phyloP scores from a whole-genome alignment of 768 basidiomycete genomes.

The Lentinus tigrinus region DNA sequence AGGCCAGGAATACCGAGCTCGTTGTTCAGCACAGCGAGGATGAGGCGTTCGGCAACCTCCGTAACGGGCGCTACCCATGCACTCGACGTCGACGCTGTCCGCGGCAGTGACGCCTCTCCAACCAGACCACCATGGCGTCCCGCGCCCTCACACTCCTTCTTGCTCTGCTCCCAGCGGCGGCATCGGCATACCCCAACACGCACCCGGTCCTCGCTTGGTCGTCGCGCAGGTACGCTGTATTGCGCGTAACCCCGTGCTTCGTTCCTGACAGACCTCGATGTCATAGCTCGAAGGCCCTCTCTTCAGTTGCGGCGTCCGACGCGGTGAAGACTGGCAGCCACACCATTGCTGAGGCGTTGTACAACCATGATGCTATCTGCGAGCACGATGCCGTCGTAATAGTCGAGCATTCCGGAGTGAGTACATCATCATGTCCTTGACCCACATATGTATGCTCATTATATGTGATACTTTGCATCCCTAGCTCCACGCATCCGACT shows the following conservation, averaged over 20 bases:
- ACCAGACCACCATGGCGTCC: conserved; percentile 17
- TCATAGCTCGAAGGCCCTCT: conserved; percentile 49
- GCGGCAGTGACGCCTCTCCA: neutral
- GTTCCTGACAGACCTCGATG: neutral
- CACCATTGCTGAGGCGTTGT: conserved; percentile 32
- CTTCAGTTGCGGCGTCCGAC: conserved; percentile 13
- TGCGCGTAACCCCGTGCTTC: neutral
- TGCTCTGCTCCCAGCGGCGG: conserved; percentile 43
- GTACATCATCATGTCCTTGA: conserved; percentile 29
- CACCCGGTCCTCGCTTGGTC: conserved; percentile 72
- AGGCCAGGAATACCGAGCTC: neutral
- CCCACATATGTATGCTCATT: neutral
- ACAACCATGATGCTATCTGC: conserved; percentile 48
- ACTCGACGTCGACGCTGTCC: neutral
- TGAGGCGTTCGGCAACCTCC: conserved; percentile 7
- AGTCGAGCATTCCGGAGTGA: conserved; percentile 71
- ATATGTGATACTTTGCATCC: neutral
- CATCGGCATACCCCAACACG: conserved; percentile 60
- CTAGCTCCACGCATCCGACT: conserved; percentile 76
- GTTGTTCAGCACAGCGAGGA: neutral
- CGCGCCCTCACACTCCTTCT: conserved; percentile 34
- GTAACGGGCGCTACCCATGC: neutral
- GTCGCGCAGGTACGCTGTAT: conserved; percentile 49
- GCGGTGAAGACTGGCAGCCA: conserved; percentile 21
- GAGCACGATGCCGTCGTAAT: conserved; percentile 64